These are phyloP conservation scores for Phytophthora gonapodyides DNA, from an alignment of 352 stramenopile genomes.

Conservation along the genomic window DNA sequence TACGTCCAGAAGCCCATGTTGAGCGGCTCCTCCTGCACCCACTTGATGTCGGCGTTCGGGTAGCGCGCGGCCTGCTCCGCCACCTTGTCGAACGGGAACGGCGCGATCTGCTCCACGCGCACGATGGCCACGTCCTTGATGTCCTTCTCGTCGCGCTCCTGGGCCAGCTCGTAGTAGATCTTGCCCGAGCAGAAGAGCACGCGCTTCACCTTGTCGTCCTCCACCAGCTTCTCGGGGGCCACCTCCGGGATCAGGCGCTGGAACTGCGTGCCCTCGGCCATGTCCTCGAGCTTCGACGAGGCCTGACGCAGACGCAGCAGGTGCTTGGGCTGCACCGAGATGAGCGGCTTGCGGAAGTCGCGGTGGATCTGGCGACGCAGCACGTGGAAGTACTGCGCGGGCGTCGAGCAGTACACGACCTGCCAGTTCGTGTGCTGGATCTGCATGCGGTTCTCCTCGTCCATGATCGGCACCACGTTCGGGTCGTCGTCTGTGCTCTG, in stretches of 20 bases:
- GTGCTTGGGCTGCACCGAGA: conserved; percentile 96
- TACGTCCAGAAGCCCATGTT: conserved; percentile 98
- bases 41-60: conserved; percentile 94
- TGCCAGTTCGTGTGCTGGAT: conserved; percentile 98
- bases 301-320: conserved; percentile 93
- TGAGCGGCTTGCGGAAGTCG: conserved; percentile 97
- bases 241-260: conserved; percentile 89
- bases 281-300: conserved; percentile 93
- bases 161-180: conserved; percentile 97
- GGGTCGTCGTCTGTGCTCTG: conserved; percentile 95
- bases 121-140: conserved; percentile 90
- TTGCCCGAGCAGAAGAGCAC: conserved; percentile 97
- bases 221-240: conserved; percentile 55
- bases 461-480: conserved; percentile 93
- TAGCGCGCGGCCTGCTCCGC: conserved; percentile 89
- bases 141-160: conserved; percentile 88
- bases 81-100: conserved; percentile 97
- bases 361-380: conserved; percentile 94
- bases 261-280: conserved; percentile 94
- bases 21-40: conserved; percentile 96
- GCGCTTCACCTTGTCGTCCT: conserved; percentile 62
- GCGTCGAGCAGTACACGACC: conserved; percentile 96
- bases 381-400: conserved; percentile 93
- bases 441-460: conserved; percentile 94
- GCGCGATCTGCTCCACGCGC: conserved; percentile 97